These are phyloP conservation scores for Thozetella sp. DNA, from an alignment of 495 filamentous ascomycete species.

Conservation along the genomic window DNA sequence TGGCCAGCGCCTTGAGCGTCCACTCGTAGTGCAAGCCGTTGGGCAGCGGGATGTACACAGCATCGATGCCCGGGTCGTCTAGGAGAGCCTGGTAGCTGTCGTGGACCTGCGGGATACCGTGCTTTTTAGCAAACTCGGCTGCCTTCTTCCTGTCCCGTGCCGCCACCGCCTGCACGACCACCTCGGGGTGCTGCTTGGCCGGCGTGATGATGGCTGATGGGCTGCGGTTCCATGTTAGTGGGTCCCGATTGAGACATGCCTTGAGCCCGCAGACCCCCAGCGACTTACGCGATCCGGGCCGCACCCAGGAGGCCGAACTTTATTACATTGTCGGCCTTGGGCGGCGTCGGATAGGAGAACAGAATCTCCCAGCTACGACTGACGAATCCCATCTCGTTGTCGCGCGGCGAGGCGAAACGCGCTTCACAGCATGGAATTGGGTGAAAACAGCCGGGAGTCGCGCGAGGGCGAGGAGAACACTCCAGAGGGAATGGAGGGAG, in stretches of 20 bases:
- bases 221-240: slow-evolving; percentile 27
- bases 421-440: not conserved
- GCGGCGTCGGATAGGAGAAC: slow-evolving; percentile 24
- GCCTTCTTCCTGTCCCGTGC: slow-evolving; percentile 57
- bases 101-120: slow-evolving; percentile 57
- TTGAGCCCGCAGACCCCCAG: not conserved
- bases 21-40: slow-evolving; percentile 58
- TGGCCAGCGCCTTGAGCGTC: slow-evolving; percentile 49
- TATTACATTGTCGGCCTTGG: slow-evolving; percentile 36
- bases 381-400: slow-evolving; percentile 13
- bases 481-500: no score
- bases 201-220: slow-evolving; percentile 57
- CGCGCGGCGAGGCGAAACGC: not conserved
- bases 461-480: no score
- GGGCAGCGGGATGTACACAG: slow-evolving; percentile 53
- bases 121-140: slow-evolving; percentile 54
- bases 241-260: not conserved
- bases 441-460: no score
- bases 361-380: slow-evolving; percentile 25
- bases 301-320: slow-evolving; percentile 52
- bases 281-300: slow-evolving; percentile 43
- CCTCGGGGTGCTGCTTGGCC: slow-evolving; percentile 59
- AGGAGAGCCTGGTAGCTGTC: slow-evolving; percentile 52
- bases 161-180: slow-evolving; percentile 59
- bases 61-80: slow-evolving; percentile 50